Conservation (phyloP, 805 yeast genomes). For the Candida sithepensis region DNA sequence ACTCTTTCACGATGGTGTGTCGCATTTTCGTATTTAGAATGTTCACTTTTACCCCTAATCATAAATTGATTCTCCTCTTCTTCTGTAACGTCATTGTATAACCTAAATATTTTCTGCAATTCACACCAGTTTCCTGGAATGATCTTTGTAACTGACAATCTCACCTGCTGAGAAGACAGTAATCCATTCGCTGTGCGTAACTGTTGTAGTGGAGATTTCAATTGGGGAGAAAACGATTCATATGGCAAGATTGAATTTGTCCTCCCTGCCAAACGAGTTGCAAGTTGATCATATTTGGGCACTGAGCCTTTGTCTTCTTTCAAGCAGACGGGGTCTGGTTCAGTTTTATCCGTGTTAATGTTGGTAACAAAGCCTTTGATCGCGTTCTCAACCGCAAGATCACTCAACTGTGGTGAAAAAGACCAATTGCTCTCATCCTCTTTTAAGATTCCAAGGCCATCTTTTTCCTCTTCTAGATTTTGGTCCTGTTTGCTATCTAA, state of each 20-base stretch:
- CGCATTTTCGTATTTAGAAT: slow-evolving; percentile 43
- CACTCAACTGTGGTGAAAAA: slow-evolving; percentile 1
- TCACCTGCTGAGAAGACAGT: slow-evolving; percentile 15
- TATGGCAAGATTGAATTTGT: slow-evolving; percentile 14
- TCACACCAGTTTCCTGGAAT: slow-evolving; percentile 69
- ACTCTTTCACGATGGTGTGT: slow-evolving; percentile 36
- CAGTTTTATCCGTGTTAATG: background rate
- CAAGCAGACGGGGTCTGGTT: background rate
- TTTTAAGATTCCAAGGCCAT: background rate
- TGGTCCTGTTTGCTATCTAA: background rate
- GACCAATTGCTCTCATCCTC: background rate
- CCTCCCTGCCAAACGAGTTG: background rate
- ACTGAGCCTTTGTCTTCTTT: background rate
- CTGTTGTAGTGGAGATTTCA: slow-evolving; percentile 20
- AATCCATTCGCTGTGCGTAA: slow-evolving; percentile 3
- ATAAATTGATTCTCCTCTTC: slow-evolving; percentile 37
- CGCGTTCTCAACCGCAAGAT: background rate
- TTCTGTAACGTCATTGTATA: slow-evolving; percentile 36
- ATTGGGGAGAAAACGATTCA: slow-evolving; percentile 10
- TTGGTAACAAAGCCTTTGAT: slow-evolving; percentile 1
- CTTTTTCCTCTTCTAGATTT: background rate
- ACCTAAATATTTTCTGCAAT: slow-evolving; percentile 47
- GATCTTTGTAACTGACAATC: slow-evolving; percentile 59
- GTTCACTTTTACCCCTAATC: slow-evolving; percentile 44
- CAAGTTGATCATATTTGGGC: slow-evolving; percentile 5